Base-by-base conservation (phyloP, 139 green algal species). In the Chlorella sp. region DNA sequence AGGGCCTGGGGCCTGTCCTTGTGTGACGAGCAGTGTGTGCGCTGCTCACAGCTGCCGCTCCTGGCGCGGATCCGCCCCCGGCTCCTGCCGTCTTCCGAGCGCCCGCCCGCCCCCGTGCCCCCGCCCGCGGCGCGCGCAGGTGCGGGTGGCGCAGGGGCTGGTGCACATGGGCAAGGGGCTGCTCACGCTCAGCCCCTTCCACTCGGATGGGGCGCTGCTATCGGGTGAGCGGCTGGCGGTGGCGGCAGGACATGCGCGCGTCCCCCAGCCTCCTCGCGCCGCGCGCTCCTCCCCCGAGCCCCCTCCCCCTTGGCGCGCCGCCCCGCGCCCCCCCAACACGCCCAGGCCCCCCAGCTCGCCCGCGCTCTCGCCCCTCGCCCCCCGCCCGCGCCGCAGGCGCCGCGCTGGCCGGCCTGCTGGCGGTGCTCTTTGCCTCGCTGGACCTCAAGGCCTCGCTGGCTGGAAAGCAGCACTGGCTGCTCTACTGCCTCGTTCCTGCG, bases 161-260 rank as follows among this genome's bases (percentile, higher is more conserved):
- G 78, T 96, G 62, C 96, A 99, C 90, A 91, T 97, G 88, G 96
- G 96, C 76, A 99, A 99, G 89, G 96, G 96, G 35, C 88, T 99
- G 33, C 84, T 99, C 8, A 96, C 90, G 6, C 72, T 99, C 46
- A 90, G 79, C 50, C 96, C 96, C 33, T 92, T 94, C 81, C 95
- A 98, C 79, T 93, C 92, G 1, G 93, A 98, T 71, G 80, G 88
- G 38, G 85, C 91, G 77, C 91, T 98, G 58, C 86, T 97, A 40
- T 97, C 91, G 70, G 82, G 86, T 91, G 59, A n/a, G 76, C 2
- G 50, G 21, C 6, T 65, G 48, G 17, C 48, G 48, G 48, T 58
- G 48, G 17, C 17, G 48, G 21, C 48, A 17, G 17, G 48, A 17
- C 48, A 17, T 58, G 48, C 48, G 21, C 48, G 48, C 48, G 21